Base-by-base conservation (phyloP, 148 eudicot genomes). In the Arbutus unedo region DNA sequence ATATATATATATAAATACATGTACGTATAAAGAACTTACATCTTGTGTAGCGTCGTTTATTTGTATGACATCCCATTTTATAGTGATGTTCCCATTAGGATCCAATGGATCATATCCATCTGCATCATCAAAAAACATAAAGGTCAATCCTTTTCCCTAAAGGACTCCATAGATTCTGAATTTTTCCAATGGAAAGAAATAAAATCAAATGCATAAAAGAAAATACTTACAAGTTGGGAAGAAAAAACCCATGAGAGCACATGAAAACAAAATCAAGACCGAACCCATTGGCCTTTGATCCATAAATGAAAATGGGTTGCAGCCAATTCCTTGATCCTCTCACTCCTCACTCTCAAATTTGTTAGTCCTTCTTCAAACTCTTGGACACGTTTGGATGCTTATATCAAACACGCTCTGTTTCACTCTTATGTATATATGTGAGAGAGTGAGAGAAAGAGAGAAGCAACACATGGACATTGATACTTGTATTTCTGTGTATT, bases 71-170 rank as follows among this genome's bases (percentile, higher is more conserved):
- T 95, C 98, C 98, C 98, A 95, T 89, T 88, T 91, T 81, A 95
- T 90, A 2, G 93, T 93, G 81, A 95, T 85, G 80, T 95, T 95
- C n/a, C 94, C 98, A 50, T 86, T 89, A 3, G 88, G 85, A 85
- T 95, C 98, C 88, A 95, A 83, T 6, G 92, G 90, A 89, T 95
- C 98, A 79, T 83, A 95, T 70, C 92, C 97, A 88, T 91, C 98
- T 95, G 87, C 85, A 91, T 79, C 47, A 62, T 44, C 82, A 48
- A 74, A 55, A 43, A 38, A 51, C 5, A 64, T 16, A 72, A 72
- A 25, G 18, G 56, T 15, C 23, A 54, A 74, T 44, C 8, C 9
- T 2, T 38, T 14, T 31, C 14, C 47, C 14, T 15, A 2, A 21
- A 60, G 16, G 18, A n/a, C 44, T 16, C 48, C 41, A 18, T 41